phyloP scores from a whole-genome alignment of 2,329 filamentous ascomycete species.

The Bipolaris victoriae region DNA sequence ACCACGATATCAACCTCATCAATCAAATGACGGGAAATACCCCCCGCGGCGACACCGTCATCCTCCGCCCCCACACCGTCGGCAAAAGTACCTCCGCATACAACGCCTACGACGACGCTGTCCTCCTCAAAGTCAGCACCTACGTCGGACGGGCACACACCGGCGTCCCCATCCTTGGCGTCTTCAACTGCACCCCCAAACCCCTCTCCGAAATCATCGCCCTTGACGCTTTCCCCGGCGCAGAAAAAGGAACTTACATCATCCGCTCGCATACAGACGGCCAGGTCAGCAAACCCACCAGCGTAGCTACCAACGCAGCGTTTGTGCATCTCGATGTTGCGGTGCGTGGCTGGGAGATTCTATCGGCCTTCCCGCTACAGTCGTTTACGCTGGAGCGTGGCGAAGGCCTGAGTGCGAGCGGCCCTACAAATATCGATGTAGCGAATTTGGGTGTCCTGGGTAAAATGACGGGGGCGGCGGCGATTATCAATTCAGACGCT shows the following conservation, averaged over 20 bases:
- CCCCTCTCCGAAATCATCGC: slow-evolving; percentile 72
- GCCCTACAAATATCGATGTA: slow-evolving; percentile 55
- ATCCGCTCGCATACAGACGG: slow-evolving; percentile 75
- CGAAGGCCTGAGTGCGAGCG: slow-evolving; percentile 41
- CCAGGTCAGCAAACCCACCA: slow-evolving; percentile 62
- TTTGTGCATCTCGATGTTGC: slow-evolving; percentile 69
- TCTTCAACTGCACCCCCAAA: slow-evolving; percentile 79
- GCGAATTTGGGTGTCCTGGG: slow-evolving; percentile 78
- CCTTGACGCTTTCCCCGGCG: slow-evolving; percentile 75
- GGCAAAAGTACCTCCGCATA: slow-evolving; percentile 78
- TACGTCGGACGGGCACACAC: slow-evolving; percentile 73
- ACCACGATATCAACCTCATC: slow-evolving; percentile 78
- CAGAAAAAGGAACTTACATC: slow-evolving; percentile 67
- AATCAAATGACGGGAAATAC: slow-evolving; percentile 80
- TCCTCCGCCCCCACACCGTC: slow-evolving; percentile 77
- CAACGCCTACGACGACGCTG: slow-evolving; percentile 73
- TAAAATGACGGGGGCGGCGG: slow-evolving; percentile 90
- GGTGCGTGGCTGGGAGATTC: slow-evolving; percentile 76
- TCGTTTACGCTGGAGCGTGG: slow-evolving; percentile 57
- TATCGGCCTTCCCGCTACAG: slow-evolving; percentile 73
- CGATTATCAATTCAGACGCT: slow-evolving; percentile 69
- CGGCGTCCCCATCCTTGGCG: slow-evolving; percentile 77
- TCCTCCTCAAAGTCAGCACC: slow-evolving; percentile 76
- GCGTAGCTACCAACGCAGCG: slow-evolving; percentile 52
- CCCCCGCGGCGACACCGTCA: slow-evolving; percentile 73